phyloP scores from a whole-genome alignment of 1,284 basidiomycete species.

The Tranzscheliella williamsii region DNA sequence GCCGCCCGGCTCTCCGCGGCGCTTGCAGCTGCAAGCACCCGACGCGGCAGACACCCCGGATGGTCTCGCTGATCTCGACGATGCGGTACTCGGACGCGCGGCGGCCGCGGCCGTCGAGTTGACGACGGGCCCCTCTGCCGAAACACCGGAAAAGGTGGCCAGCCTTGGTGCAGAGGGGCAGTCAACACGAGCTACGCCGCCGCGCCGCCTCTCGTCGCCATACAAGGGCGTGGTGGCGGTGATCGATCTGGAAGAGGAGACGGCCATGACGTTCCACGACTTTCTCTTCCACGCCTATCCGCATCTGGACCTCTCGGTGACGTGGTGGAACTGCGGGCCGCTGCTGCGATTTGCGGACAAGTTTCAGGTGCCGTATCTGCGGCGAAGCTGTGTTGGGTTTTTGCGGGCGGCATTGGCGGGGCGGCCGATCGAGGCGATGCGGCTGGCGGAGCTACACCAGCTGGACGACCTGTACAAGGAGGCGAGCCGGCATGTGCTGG shows the following conservation, averaged over 20 bases:
- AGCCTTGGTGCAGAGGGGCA: not conserved
- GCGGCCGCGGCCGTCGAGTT: too few relatives aligned
- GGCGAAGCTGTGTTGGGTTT: constrained; percentile 23
- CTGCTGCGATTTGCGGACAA: constrained; percentile 46
- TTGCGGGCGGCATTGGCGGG: constrained; percentile 41
- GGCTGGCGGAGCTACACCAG: constrained; percentile 29
- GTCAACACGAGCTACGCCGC: not conserved
- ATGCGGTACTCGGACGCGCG: too few relatives aligned
- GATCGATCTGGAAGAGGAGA: constrained; percentile 40
- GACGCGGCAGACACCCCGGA: too few relatives aligned
- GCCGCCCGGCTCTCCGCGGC: too few relatives aligned
- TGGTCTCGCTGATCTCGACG: too few relatives aligned
- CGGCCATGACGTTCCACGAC: constrained; percentile 38
- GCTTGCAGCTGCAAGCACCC: too few relatives aligned
- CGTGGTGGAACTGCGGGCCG: constrained; percentile 38
- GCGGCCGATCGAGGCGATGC: constrained; percentile 50
- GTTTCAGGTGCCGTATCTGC: constrained; percentile 40
- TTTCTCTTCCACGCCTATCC: constrained; percentile 46
- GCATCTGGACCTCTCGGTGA: constrained; percentile 37
- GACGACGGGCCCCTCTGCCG: too few relatives aligned
- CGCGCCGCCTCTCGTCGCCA: too few relatives aligned
- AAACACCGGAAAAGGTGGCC: not conserved
- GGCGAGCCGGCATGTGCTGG: constrained; percentile 43
- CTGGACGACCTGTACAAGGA: constrained; percentile 45
- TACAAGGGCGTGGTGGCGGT: constrained; percentile 17